These are phyloP conservation scores for Amniculicola lignicola DNA, from an alignment of 495 filamentous ascomycete genomes.

Conservation along the genomic window DNA sequence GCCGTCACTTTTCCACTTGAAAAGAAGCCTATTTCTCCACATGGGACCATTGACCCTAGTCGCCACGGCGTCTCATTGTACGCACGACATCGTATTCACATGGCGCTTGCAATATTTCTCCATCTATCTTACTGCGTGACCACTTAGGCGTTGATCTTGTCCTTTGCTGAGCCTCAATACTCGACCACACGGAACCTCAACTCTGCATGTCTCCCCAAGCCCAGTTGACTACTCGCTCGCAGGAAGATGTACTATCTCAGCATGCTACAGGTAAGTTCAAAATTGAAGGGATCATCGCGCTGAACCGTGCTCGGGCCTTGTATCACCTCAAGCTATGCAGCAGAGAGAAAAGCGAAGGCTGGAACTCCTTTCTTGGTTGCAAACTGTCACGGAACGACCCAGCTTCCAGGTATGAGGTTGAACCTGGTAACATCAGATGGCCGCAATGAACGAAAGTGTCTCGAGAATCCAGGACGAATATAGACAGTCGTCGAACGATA, in stretches of 20 bases:
- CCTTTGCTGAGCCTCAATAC: too few species aligned
- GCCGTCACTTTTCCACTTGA: too few species aligned
- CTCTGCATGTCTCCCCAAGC: neutral
- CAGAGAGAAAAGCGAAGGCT: constrained; percentile 7
- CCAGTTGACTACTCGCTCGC: neutral
- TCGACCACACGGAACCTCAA: neutral
- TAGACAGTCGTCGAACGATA: neutral
- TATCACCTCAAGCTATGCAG: neutral
- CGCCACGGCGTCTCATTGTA: neutral
- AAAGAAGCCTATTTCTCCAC: too few species aligned
- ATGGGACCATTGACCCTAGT: too few species aligned
- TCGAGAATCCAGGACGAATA: neutral
- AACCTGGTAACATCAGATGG: constrained; percentile 19
- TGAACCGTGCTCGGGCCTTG: constrained; percentile 2
- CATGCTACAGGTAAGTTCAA: neutral
- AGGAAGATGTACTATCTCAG: neutral
- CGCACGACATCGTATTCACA: constrained; percentile 4
- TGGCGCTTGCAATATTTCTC: neutral
- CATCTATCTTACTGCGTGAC: too few species aligned
- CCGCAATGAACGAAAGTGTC: constrained; percentile 2
- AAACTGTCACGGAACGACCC: constrained; percentile 12
- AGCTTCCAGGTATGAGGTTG: constrained; percentile 22
- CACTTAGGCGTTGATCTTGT: too few species aligned
- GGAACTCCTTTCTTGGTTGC: constrained; percentile 6
- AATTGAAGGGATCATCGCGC: neutral